Conservation (phyloP, 2,329 filamentous ascomycete species). For the Pseudogymnoascus sp. region DNA sequence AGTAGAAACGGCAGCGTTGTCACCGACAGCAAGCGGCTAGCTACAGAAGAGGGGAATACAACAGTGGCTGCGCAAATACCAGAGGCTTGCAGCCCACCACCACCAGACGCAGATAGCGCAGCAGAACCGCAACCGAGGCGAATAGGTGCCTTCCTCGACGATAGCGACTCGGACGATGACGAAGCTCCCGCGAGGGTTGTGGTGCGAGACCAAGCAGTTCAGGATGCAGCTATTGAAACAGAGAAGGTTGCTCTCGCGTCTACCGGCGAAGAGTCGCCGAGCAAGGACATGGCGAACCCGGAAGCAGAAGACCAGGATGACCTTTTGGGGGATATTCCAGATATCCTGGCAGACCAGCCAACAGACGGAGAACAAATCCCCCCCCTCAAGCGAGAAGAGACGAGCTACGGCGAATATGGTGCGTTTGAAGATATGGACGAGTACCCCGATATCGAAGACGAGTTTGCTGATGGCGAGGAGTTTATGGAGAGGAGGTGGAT, state of each 20-base stretch:
- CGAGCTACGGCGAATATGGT: constrained; percentile 42
- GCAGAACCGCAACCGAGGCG: constrained; percentile 22
- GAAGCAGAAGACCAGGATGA: constrained; percentile 14
- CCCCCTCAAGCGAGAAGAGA: constrained; percentile 43
- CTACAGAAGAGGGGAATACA: neutral
- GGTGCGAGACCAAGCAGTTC: constrained; percentile 13
- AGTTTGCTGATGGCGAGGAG: constrained; percentile 54
- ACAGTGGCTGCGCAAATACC: neutral
- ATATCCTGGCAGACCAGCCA: constrained; percentile 18
- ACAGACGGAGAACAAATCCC: constrained; percentile 26
- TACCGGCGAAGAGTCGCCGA: constrained; percentile 13
- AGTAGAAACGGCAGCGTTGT: neutral
- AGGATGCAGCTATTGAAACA: constrained; percentile 15
- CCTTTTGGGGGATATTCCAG: constrained; percentile 17
- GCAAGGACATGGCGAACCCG: constrained; percentile 16
- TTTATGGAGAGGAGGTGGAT: constrained; percentile 62
- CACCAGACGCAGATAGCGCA: constrained; percentile 22
- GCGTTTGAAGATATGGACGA: constrained; percentile 55
- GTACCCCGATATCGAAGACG: constrained; percentile 41
- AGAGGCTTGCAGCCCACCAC: constrained; percentile 16
- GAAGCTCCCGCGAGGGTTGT: constrained; percentile 18
- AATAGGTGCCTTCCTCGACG: constrained; percentile 61
- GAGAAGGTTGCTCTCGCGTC: constrained; percentile 18
- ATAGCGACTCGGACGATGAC: constrained; percentile 54
- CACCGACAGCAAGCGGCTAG: neutral